Conservation (phyloP, 306 rosid genomes). For the Corylus americana region DNA sequence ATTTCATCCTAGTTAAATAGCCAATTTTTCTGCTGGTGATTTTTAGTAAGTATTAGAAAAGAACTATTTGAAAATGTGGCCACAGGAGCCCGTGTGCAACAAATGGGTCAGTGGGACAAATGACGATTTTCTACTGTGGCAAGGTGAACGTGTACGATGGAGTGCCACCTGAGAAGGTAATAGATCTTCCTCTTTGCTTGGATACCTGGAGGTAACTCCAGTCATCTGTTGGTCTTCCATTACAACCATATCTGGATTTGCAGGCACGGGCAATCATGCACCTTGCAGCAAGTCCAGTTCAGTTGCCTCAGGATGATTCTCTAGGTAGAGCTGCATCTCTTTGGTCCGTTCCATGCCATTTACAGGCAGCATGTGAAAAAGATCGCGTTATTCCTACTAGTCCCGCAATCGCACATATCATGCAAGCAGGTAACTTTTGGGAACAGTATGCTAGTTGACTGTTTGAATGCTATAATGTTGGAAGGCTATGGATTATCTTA, state of each 20-base stretch:
- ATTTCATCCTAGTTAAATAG: conserved; percentile 8
- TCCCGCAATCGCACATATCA: conserved; percentile 48
- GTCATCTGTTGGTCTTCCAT: conserved; percentile 32
- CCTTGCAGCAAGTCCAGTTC: conserved; percentile 75
- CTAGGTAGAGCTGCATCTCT: conserved; percentile 46
- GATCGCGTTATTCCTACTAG: conserved; percentile 47
- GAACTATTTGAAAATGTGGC: conserved; percentile 36
- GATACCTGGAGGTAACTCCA: conserved; percentile 43
- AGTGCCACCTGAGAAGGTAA: conserved; percentile 84
- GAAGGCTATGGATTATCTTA: conserved; percentile 13
- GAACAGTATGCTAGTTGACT: conserved; percentile 17
- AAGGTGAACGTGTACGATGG: conserved; percentile 97
- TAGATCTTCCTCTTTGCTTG: conserved; percentile 35
- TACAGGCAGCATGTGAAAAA: conserved; percentile 49
- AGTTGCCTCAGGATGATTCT: conserved; percentile 48
- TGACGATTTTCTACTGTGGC: conserved; percentile 96
- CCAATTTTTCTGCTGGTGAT: not conserved
- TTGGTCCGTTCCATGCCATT: conserved; percentile 54
- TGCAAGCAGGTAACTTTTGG: conserved; percentile 66
- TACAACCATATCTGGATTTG: conserved; percentile 51
- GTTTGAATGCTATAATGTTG: conserved; percentile 5
- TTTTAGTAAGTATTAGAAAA: not conserved
- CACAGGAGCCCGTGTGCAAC: conserved; percentile 60
- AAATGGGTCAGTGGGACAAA: conserved; percentile 59
- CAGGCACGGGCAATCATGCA: conserved; percentile 95